Evolutionary conservation across 805 yeast species (phyloP).

Genomic region (Blastobotrys americana): DNA sequence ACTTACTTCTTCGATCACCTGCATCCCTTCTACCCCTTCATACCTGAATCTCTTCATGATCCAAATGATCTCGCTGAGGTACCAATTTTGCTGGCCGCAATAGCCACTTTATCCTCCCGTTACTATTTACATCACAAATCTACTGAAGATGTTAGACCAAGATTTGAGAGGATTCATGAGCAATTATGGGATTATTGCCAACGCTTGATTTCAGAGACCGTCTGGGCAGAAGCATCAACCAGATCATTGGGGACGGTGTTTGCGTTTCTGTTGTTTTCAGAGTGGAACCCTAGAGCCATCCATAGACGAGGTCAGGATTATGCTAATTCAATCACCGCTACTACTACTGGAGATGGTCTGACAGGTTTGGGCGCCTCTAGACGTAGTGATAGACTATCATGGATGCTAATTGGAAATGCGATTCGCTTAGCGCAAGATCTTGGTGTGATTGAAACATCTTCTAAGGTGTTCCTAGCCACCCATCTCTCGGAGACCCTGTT

Average conservation of each 20-base stretch:
- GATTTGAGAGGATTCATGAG: conserved; percentile 48
- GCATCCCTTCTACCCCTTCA: conserved; percentile 87
- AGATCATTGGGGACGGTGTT: conserved; percentile 80
- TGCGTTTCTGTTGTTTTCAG: conserved; percentile 78
- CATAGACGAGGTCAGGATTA: conserved; percentile 85
- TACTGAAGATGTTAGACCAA: not conserved
- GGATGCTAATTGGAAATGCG: conserved; percentile 88
- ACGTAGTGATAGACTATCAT: conserved; percentile 81
- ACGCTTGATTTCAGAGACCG: conserved; percentile 70
- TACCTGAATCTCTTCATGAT: conserved; percentile 66
- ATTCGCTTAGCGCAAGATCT: conserved; percentile 80
- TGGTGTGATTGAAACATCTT: conserved; percentile 67
- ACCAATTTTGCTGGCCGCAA: conserved; percentile 74
- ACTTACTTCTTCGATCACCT: conserved; percentile 57
- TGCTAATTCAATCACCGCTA: conserved; percentile 31
- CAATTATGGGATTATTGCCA: conserved; percentile 81
- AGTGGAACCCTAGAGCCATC: conserved; percentile 94
- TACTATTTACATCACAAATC: conserved; percentile 48
- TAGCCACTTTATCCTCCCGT: conserved; percentile 71
- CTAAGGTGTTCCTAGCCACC: conserved; percentile 72
- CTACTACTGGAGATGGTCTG: conserved; percentile 12
- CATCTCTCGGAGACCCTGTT: conserved; percentile 78
- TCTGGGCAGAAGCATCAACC: conserved; percentile 91
- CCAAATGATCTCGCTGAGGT: conserved; percentile 62
- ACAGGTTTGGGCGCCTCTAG: conserved; percentile 74